Conservation (phyloP, 1,139 yeast genomes). For the Blastobotrys ciferrii region DNA sequence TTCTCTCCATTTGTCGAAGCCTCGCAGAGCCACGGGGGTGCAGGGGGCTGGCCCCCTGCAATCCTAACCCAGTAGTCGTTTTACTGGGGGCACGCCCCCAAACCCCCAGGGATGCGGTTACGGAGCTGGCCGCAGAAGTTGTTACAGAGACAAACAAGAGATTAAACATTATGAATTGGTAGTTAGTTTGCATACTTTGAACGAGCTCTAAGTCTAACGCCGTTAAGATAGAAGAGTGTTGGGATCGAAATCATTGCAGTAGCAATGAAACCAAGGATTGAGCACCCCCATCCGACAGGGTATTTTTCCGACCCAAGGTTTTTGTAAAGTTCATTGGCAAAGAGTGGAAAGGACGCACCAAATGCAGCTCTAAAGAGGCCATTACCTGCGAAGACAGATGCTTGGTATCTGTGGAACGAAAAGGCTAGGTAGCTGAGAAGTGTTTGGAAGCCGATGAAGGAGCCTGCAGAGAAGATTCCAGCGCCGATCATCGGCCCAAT, state of each 20-base stretch:
- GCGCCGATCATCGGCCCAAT: conserved; percentile 68
- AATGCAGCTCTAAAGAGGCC: conserved; percentile 50
- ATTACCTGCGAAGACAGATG: conserved; percentile 60
- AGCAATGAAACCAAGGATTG: conserved; percentile 47
- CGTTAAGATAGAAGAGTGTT: conserved; percentile 9
- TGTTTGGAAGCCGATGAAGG: conserved; percentile 70
- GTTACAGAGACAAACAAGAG: not conserved
- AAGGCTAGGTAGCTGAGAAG: conserved; percentile 67
- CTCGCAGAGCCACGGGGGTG: no score
- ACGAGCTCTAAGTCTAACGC: conserved; percentile 1
- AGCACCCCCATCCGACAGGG: conserved; percentile 58
- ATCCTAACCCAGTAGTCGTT: no score
- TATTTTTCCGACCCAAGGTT: conserved; percentile 45
- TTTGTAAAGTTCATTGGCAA: conserved; percentile 51
- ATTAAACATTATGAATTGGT: not conserved
- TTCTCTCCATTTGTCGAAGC: no score
- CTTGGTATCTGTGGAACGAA: conserved; percentile 69
- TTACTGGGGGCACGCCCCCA: no score
- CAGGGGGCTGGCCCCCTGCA: no score
- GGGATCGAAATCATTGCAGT: conserved; percentile 45
- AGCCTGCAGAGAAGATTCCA: conserved; percentile 72
- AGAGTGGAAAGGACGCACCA: conserved; percentile 63
- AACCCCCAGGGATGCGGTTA: no score
- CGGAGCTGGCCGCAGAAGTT: no score
- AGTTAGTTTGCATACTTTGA: conserved; percentile 7